These are phyloP conservation scores for Kwoniella bestiolae DNA, from an alignment of 768 basidiomycete species.

Conservation along the genomic window DNA sequence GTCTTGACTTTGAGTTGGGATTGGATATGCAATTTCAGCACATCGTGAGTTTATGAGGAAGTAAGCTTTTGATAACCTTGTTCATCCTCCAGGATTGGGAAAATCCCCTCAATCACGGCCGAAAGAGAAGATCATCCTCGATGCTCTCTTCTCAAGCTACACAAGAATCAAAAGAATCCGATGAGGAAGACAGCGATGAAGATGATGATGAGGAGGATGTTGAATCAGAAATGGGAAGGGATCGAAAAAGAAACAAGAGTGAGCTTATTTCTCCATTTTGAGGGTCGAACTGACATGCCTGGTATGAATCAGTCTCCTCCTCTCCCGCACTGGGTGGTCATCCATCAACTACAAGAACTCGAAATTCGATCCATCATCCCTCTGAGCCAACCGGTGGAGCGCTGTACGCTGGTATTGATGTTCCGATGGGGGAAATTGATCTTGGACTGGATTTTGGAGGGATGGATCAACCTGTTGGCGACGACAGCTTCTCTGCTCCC, in stretches of 20 bases:
- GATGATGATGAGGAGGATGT: slow-evolving; percentile 24
- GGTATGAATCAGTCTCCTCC: not conserved
- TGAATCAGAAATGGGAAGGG: slow-evolving; percentile 1
- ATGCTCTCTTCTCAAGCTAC: slow-evolving; percentile 27
- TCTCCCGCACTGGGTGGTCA: slow-evolving; percentile 5
- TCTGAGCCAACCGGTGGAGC: slow-evolving; percentile 25
- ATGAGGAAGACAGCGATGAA: slow-evolving; percentile 29
- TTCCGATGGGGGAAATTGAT: slow-evolving; percentile 29
- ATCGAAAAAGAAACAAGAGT: slow-evolving; percentile 11
- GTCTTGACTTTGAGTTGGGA: slow-evolving; percentile 23
- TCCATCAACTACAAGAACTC: slow-evolving; percentile 9
- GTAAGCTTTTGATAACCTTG: not conserved
- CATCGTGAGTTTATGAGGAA: slow-evolving; percentile 27
- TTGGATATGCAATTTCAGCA: slow-evolving; percentile 29
- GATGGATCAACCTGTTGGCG: not conserved
- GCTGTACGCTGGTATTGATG: slow-evolving; percentile 17
- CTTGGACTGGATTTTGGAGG: slow-evolving; percentile 23
- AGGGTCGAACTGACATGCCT: not conserved
- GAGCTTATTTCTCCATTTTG: not conserved
- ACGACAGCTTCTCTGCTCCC: slow-evolving; percentile 32
- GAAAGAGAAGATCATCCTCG: slow-evolving; percentile 33
- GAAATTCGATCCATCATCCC: slow-evolving; percentile 29
- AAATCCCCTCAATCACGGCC: slow-evolving; percentile 24
- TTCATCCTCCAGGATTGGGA: slow-evolving; percentile 42
- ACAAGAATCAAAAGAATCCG: slow-evolving; percentile 21